Evolutionary conservation across 352 stramenopile species (phyloP).

Genomic region (Phytophthora cactorum): DNA sequence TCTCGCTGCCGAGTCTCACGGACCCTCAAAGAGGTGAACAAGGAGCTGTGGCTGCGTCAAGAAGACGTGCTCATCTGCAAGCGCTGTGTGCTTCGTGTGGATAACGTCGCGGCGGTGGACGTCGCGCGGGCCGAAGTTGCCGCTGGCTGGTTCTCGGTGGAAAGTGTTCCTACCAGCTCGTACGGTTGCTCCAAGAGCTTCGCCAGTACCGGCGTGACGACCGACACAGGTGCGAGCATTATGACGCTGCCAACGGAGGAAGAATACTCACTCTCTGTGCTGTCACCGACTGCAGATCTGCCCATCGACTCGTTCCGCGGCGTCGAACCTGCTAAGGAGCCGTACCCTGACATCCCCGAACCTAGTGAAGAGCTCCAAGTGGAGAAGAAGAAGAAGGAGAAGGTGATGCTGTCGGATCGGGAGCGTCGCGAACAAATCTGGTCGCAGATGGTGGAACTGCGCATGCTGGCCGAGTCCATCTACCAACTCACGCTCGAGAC

Average conservation of each 20-base stretch:
- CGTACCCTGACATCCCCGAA: conserved; percentile 3
- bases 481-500: conserved; percentile 51
- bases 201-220: conserved; percentile 27
- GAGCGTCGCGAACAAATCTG: conserved; percentile 41
- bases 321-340: neutral
- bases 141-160: conserved; percentile 11
- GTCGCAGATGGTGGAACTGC: conserved; percentile 57
- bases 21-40: conserved; percentile 40
- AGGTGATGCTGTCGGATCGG: conserved; percentile 22
- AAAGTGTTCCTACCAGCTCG: conserved; percentile 1
- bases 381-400: conserved; percentile 3
- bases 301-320: conserved; percentile 37
- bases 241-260: conserved; percentile 21
- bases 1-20: conserved; percentile 35
- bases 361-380: neutral
- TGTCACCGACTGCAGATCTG: conserved; percentile 31
- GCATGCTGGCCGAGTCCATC: conserved; percentile 51
- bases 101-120: conserved; percentile 31
- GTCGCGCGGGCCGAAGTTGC: conserved; percentile 35
- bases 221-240: conserved; percentile 27
- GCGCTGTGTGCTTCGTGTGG: conserved; percentile 33
- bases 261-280: conserved; percentile 29
- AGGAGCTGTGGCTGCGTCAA: conserved; percentile 31
- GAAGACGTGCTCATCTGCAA: conserved; percentile 41
- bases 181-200: conserved; percentile 10